Base-by-base conservation (phyloP, 257 asterid species). In the Solanum gandarillasii region DNA sequence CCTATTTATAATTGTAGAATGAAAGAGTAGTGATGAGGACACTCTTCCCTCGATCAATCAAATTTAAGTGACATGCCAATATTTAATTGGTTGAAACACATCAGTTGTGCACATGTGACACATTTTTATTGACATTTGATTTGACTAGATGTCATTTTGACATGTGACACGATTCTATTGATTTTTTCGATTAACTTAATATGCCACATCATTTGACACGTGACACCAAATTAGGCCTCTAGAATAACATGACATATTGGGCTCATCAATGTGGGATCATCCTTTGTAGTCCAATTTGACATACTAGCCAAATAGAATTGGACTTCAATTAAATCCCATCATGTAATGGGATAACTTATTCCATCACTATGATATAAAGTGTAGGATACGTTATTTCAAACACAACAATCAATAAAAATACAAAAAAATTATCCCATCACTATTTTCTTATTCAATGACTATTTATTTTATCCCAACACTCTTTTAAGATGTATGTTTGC, bases 341-440 rank as follows among this genome's bases (percentile, higher is more conserved):
- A 2, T 16, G 1, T 52, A 52, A 52, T 52, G 1, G 0, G 9
- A 52, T 18, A 6, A 52, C 1, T 52, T 52, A 52, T 2, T 16
- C 0, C 0, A 52, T 43, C 1, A 12, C 6, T 43, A 43, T 43
- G 55, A 0, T 43, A 43, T 43, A 52, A 52, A 52, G 16, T 6
- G 2, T 52, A 1, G 1, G 0, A 52, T 52, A 6, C 2, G 0
- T 52, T 52, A 52, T 3, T 52, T 1, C n/a, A 52, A 52, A 52
- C 1, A 52, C 1, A 52, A 0, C 9, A 52, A 52, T 0, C 62
- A 52, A 52, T 52, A 16, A 16, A 52, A 7, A 16, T 0, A 52
- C 21, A 16, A 52, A 14, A 43, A 43, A 43, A 0, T 12, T 43
- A 46, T 12, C 2, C 55, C 18, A 46, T 46, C 16, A 46, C 55